Evolutionary conservation across 371 early-diverging fungal species (phyloP).

Genomic region (Cokeromyces recurvatus): DNA sequence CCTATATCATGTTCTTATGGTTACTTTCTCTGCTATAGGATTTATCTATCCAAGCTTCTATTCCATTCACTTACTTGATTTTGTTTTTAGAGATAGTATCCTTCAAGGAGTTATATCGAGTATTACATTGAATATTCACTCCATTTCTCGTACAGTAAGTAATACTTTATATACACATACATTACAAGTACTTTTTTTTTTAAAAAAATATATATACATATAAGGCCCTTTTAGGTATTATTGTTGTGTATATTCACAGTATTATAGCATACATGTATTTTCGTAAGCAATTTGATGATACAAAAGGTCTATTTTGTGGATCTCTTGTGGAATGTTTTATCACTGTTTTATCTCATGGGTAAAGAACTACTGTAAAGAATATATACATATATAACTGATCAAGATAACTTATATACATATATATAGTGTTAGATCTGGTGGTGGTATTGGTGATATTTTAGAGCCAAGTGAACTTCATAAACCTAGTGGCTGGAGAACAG

Average conservation of each 20-base stretch:
- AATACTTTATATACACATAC: too few relatives aligned
- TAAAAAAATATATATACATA: neutral
- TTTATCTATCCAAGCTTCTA: slow-evolving; percentile 39
- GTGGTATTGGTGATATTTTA: slow-evolving; percentile 53
- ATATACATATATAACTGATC: too few relatives aligned
- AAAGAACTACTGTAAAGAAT: neutral
- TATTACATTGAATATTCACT: slow-evolving; percentile 50
- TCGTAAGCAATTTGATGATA: slow-evolving; percentile 40
- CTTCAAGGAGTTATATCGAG: slow-evolving; percentile 58
- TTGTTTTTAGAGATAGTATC: slow-evolving; percentile 53
- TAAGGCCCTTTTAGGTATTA: slow-evolving; percentile 40
- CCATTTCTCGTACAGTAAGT: slow-evolving; percentile 46
- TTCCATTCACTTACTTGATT: slow-evolving; percentile 50
- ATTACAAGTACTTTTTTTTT: too few relatives aligned
- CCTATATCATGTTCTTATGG: slow-evolving; percentile 40
- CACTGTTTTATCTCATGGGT: slow-evolving; percentile 51
- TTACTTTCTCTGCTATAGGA: slow-evolving; percentile 36
- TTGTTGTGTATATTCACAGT: slow-evolving; percentile 53
- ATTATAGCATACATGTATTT: slow-evolving; percentile 51
- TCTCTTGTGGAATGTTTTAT: slow-evolving; percentile 46
- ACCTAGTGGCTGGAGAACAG: slow-evolving; percentile 43
- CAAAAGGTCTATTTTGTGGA: slow-evolving; percentile 44
- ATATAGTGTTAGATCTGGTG: slow-evolving; percentile 43
- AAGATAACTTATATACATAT: neutral
- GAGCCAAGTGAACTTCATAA: slow-evolving; percentile 30